These are phyloP conservation scores for Nakazawaea ambrosiae DNA, from an alignment of 805 yeast genomes.

Conservation along the genomic window DNA sequence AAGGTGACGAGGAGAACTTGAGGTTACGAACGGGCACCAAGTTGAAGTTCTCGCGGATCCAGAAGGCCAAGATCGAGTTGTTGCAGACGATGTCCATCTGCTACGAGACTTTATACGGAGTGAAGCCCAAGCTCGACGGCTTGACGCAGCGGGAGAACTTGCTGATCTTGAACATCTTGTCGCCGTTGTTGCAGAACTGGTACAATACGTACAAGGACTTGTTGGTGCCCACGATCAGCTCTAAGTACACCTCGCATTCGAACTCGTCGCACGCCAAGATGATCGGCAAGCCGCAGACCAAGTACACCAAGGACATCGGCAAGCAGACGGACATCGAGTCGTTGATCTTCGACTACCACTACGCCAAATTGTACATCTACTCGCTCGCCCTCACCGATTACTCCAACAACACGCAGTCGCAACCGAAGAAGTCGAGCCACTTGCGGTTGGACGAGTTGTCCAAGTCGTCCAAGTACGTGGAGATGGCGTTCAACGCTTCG, in stretches of 20 bases:
- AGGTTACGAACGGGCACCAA: slow-evolving; percentile 20
- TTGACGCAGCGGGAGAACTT: slow-evolving; percentile 58
- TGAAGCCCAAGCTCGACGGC: slow-evolving; percentile 44
- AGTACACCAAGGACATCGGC: slow-evolving; percentile 30
- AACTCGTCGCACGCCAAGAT: slow-evolving; percentile 13
- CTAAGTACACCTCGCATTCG: slow-evolving; percentile 20
- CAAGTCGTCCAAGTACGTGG: slow-evolving; percentile 69
- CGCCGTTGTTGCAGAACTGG: slow-evolving; percentile 80
- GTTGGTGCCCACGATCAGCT: slow-evolving; percentile 41
- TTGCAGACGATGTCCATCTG: slow-evolving; percentile 75
- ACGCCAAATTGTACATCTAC: slow-evolving; percentile 76
- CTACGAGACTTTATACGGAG: slow-evolving; percentile 75
- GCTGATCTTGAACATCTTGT: slow-evolving; percentile 61
- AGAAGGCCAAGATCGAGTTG: slow-evolving; percentile 74
- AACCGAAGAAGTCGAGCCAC: slow-evolving; percentile 18
- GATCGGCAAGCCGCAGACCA: slow-evolving; percentile 26
- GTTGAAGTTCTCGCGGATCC: slow-evolving; percentile 51
- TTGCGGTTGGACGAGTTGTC: slow-evolving; percentile 64
- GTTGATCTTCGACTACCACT: slow-evolving; percentile 74
- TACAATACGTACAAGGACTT: slow-evolving; percentile 51
- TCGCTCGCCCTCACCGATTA: slow-evolving; percentile 68
- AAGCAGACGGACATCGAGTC: slow-evolving; percentile 57
- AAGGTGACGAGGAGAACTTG: slow-evolving; percentile 25
- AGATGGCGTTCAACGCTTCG: slow-evolving; percentile 78
- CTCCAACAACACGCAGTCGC: slow-evolving; percentile 22